Evolutionary conservation across 306 rosid species (phyloP).

Genomic region (Ceratonia siliqua): DNA sequence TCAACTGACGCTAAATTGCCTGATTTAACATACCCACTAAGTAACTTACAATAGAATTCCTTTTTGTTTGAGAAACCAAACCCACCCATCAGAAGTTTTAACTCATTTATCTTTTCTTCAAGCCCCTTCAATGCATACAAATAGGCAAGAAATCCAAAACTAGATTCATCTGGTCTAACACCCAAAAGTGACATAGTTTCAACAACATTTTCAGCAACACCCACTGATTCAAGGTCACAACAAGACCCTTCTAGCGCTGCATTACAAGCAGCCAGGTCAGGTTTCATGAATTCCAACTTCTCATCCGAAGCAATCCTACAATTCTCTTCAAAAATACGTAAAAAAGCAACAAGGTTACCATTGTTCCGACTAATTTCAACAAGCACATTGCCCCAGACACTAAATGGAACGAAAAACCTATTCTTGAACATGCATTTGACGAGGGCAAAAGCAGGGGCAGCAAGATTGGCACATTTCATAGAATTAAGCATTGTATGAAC

Average conservation of each 20-base stretch:
- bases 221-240: slow-evolving; percentile 64
- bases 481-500: slow-evolving; percentile 54
- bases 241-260: slow-evolving; percentile 89
- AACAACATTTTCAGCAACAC: slow-evolving; percentile 66
- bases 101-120: slow-evolving; percentile 61
- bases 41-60: slow-evolving; percentile 56
- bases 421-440: slow-evolving; percentile 68
- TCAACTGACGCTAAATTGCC: slow-evolving; percentile 70
- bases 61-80: slow-evolving; percentile 55
- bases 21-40: slow-evolving; percentile 67
- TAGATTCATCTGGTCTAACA: slow-evolving; percentile 70
- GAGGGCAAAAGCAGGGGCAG: slow-evolving; percentile 82
- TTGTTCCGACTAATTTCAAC: slow-evolving; percentile 62
- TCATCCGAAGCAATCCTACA: slow-evolving; percentile 76
- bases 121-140: slow-evolving; percentile 80
- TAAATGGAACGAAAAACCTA: slow-evolving; percentile 67
- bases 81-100: slow-evolving; percentile 56
- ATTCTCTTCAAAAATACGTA: slow-evolving; percentile 68
- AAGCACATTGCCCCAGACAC: slow-evolving; percentile 65
- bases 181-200: slow-evolving; percentile 66
- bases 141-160: slow-evolving; percentile 83
- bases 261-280: slow-evolving; percentile 78
- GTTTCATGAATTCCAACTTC: slow-evolving; percentile 70
- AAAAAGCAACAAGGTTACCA: slow-evolving; percentile 56
- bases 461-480: slow-evolving; percentile 67